These are phyloP conservation scores for Candida jianshihensis DNA, from an alignment of 805 yeast genomes.

Conservation along the genomic window DNA sequence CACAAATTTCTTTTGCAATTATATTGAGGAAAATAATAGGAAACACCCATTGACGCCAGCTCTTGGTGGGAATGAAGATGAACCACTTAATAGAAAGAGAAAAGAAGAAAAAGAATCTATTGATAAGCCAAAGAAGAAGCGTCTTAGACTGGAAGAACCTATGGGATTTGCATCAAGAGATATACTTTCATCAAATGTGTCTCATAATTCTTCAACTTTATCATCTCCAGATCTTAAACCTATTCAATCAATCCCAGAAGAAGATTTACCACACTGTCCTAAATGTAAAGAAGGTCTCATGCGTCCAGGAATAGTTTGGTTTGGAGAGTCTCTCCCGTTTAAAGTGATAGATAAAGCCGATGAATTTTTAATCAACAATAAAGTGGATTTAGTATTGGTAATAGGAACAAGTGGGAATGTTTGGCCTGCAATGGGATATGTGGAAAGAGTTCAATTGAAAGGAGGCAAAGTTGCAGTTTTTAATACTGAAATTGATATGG, in stretches of 20 bases:
- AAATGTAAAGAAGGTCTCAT: constrained; percentile 57
- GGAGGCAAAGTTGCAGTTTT: constrained; percentile 85
- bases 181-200: constrained; percentile 2
- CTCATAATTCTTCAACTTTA: constrained; percentile 8
- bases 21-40: constrained; percentile 43
- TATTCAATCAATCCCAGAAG: constrained; percentile 38
- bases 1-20: constrained; percentile 69
- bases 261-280: constrained; percentile 72
- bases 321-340: constrained; percentile 81
- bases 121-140: constrained; percentile 7
- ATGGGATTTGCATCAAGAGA: constrained; percentile 5
- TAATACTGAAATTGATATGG: constrained; percentile 56
- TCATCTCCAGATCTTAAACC: constrained; percentile 42
- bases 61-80: constrained; percentile 34
- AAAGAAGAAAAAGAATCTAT: constrained; percentile 6
- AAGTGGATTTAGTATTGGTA: constrained; percentile 69
- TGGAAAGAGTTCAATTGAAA: constrained; percentile 60
- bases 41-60: constrained; percentile 55
- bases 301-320: constrained; percentile 92
- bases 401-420: constrained; percentile 81
- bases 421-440: constrained; percentile 92
- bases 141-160: constrained; percentile 10
- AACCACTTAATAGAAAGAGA: constrained; percentile 19
- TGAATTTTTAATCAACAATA: constrained; percentile 45
- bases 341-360: constrained; percentile 60